Conservation (phyloP, 148 eudicot genomes). For the Rhododendron henanense region DNA sequence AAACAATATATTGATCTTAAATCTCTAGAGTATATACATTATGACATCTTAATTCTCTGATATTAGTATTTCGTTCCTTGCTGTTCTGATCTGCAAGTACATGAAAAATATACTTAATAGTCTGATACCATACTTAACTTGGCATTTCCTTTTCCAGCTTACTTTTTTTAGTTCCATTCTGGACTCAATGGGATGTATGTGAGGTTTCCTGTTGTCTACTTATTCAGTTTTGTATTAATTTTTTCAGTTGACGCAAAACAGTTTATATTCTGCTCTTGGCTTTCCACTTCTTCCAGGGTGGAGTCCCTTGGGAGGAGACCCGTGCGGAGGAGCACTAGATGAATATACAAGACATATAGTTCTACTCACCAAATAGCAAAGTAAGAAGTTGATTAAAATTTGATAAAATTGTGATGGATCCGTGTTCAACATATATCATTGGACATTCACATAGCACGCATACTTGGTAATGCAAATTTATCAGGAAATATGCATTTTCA, state of each 20-base stretch:
- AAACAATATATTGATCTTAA: too few relatives aligned
- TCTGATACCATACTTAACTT: background rate
- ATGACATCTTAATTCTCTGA: background rate
- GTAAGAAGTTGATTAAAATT: too few relatives aligned
- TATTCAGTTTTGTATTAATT: slow-evolving; percentile 13
- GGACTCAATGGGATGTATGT: background rate
- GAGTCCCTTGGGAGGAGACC: slow-evolving; percentile 84
- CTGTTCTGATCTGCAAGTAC: background rate
- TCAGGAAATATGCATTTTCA: too few relatives aligned
- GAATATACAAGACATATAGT: too few relatives aligned
- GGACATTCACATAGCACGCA: too few relatives aligned
- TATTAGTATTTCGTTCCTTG: background rate
- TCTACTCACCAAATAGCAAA: too few relatives aligned
- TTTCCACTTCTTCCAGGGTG: slow-evolving; percentile 73
- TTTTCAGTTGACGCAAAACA: slow-evolving; percentile 67
- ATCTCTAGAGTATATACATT: background rate
- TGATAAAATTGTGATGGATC: too few relatives aligned
- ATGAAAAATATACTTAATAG: too few relatives aligned
- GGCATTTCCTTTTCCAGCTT: background rate
- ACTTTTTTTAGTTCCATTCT: background rate
- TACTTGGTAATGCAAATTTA: too few relatives aligned
- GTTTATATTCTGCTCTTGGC: slow-evolving; percentile 73
- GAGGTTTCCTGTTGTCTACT: background rate
- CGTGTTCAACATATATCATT: too few relatives aligned
- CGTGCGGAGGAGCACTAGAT: slow-evolving; percentile 38